phyloP scores from a whole-genome alignment of 108 stramenopile species.

The Schizochytrium sp. region DNA sequence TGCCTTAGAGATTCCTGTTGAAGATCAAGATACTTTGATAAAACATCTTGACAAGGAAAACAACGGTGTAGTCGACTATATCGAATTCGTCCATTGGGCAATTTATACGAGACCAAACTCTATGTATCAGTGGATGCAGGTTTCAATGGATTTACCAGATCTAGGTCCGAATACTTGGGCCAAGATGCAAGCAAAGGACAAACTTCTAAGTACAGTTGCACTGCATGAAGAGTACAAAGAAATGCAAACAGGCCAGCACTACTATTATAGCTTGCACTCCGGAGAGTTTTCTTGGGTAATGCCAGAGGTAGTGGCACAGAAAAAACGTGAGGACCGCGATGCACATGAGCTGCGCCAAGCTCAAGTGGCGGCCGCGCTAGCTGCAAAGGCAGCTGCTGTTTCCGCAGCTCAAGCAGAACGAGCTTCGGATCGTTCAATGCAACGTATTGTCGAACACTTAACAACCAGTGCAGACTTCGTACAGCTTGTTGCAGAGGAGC shows the following conservation, averaged over 20 bases:
- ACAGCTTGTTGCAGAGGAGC: slow-evolving; percentile 28
- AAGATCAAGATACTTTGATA: slow-evolving; percentile 55
- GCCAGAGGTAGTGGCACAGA: background rate
- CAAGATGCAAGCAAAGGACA: background rate
- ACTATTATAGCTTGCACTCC: slow-evolving; percentile 1
- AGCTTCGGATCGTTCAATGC: slow-evolving; percentile 51
- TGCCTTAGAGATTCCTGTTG: slow-evolving; percentile 33
- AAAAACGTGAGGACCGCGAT: slow-evolving; percentile 18
- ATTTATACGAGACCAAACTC: slow-evolving; percentile 23
- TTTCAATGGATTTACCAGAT: background rate
- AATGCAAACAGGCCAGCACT: slow-evolving; percentile 1
- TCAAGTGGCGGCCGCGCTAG: slow-evolving; percentile 40
- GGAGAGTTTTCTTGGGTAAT: background rate
- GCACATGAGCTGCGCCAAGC: slow-evolving; percentile 4
- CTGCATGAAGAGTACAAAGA: slow-evolving; percentile 57
- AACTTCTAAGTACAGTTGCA: slow-evolving; percentile 4
- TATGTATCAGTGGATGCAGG: slow-evolving; percentile 23
- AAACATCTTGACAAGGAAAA: slow-evolving; percentile 3
- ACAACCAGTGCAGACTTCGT: slow-evolving; percentile 20
- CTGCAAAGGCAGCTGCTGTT: slow-evolving; percentile 27
- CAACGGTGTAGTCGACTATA: slow-evolving; percentile 30
- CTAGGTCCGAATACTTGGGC: slow-evolving; percentile 55
- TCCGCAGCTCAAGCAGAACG: slow-evolving; percentile 33
- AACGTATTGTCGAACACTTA: slow-evolving; percentile 33
- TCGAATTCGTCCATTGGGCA: slow-evolving; percentile 51